Percentiles rank a stretch among this genome's conserved stretches.
Conservation (phyloP, 306 rosid species). For the Vigna unguiculata region DNA sequence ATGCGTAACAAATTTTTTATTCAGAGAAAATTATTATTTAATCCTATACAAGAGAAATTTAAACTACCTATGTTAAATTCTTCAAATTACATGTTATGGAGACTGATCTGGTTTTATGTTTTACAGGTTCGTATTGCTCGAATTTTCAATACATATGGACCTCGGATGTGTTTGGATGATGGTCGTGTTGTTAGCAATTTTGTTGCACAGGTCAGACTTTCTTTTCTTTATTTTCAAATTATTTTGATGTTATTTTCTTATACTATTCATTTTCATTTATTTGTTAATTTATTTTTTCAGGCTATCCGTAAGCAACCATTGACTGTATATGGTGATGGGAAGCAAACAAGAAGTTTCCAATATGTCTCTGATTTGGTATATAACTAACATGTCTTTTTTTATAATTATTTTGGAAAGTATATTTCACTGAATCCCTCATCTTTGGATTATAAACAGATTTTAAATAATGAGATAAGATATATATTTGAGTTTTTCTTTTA, state of each 20-base stretch:
- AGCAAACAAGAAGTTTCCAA: constrained; percentile 98
- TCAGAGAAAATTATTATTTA: constrained; percentile 14
- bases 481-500: neutral
- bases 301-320: constrained; percentile 91
- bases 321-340: constrained; percentile 97
- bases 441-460: constrained; percentile 20
- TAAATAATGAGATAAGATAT: constrained; percentile 3
- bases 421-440: constrained; percentile 29
- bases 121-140: constrained; percentile 96
- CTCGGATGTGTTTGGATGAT: constrained; percentile 97
- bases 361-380: constrained; percentile 95
- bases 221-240: constrained; percentile 5
- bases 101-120: constrained; percentile 42
- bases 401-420: neutral
- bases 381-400: constrained; percentile 19
- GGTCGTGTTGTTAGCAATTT: constrained; percentile 99
- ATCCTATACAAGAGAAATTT: constrained; percentile 27
- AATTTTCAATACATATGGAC: constrained; percentile 92
- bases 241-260: neutral
- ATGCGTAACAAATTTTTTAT: constrained; percentile 25
- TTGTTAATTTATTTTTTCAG: constrained; percentile 48
- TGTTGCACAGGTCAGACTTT: constrained; percentile 83
- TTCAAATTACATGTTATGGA: constrained; percentile 40
- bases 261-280: neutral
- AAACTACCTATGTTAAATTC: neutral